Conservation (phyloP, 192 early-diverging fungal genomes). For the Geosiphon pyriformis region DNA sequence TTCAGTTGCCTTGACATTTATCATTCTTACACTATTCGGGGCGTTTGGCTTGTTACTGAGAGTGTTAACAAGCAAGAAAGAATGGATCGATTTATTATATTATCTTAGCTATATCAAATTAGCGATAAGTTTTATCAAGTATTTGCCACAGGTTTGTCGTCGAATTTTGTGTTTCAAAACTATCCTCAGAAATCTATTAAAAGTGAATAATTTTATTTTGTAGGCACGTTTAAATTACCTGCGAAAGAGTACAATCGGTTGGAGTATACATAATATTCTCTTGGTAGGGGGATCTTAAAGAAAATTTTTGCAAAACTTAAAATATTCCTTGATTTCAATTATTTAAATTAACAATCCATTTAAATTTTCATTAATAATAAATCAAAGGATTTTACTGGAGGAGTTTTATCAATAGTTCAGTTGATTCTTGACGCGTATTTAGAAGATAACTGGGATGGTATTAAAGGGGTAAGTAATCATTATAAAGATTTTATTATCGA, state of each 20-base stretch:
- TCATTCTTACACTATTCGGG: conserved; percentile 32
- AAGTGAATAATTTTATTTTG: conserved; percentile 8
- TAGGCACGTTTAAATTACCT: conserved; percentile 65
- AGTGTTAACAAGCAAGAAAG: conserved; percentile 15
- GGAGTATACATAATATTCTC: conserved; percentile 85
- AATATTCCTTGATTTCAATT: too few species aligned
- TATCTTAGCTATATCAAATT: conserved; percentile 76
- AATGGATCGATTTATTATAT: conserved; percentile 65
- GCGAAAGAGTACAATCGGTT: conserved; percentile 78
- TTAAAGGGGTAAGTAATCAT: conserved; percentile 43
- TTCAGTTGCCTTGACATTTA: conserved; percentile 30
- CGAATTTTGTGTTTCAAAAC: too few species aligned
- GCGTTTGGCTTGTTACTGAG: conserved; percentile 28
- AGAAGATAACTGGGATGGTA: conserved; percentile 55
- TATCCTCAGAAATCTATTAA: too few species aligned
- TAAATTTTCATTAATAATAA: neutral
- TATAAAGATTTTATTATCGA: neutral
- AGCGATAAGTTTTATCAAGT: conserved; percentile 73
- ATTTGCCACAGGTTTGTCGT: conserved; percentile 64
- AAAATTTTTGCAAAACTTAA: neutral
- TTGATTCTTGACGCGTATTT: conserved; percentile 66
- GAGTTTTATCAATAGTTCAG: conserved; percentile 69
- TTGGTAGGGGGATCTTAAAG: conserved; percentile 32
- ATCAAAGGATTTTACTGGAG: conserved; percentile 85
- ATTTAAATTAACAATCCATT: neutral